Conservation (phyloP, 208 protist genomes). For the Porcisia hertigi region DNA sequence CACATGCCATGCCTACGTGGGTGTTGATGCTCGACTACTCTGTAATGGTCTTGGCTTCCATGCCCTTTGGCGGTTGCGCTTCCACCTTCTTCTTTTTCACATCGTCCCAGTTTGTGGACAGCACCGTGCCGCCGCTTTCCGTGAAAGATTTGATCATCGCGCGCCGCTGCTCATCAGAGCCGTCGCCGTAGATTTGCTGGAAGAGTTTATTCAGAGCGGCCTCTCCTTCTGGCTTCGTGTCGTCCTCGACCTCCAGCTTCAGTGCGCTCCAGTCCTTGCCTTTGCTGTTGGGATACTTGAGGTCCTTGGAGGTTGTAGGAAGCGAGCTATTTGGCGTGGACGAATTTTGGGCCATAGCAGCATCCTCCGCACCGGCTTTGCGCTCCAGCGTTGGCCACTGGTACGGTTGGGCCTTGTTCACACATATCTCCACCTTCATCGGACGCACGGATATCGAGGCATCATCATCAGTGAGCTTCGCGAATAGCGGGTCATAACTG, state of each 20-base stretch:
- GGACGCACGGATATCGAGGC: conserved; percentile 51
- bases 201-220: conserved; percentile 92
- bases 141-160: conserved; percentile 96
- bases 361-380: conserved; percentile 4
- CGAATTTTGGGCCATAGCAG: conserved; percentile 4
- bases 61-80: conserved; percentile 83
- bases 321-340: conserved; percentile 6
- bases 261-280: conserved; percentile 83
- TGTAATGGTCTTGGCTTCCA: conserved; percentile 79
- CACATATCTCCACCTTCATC: conserved; percentile 88
- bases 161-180: conserved; percentile 83
- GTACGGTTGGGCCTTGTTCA: conserved; percentile 55
- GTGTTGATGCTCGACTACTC: conserved; percentile 25
- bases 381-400: conserved; percentile 82
- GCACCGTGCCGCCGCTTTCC: conserved; percentile 95
- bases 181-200: conserved; percentile 94
- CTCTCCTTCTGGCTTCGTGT: conserved; percentile 90
- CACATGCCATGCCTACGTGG: not conserved
- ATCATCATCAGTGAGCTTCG: conserved; percentile 30
- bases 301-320: conserved; percentile 45
- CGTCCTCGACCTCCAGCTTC: conserved; percentile 79
- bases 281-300: conserved; percentile 81
- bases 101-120: conserved; percentile 97
- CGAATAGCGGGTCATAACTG: conserved; percentile 68
- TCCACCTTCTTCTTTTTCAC: conserved; percentile 87